phyloP scores from a whole-genome alignment of 1,139 yeast species.

The Magnusiomyces sp. region DNA sequence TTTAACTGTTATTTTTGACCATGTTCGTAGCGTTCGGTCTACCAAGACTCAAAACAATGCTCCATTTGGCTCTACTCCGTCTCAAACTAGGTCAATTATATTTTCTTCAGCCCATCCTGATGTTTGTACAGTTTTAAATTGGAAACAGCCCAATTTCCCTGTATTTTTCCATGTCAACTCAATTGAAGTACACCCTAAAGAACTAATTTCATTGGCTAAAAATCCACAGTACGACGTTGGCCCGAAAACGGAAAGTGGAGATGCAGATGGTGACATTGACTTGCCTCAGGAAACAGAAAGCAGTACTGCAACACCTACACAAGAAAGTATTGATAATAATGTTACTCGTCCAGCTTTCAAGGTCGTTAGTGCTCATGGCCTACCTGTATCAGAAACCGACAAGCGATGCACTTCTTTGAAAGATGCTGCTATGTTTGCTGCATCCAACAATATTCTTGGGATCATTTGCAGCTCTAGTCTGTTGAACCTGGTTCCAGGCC shows the following conservation, averaged over 20 bases:
- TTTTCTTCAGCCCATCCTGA: constrained; percentile 81
- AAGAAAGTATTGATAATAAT: neutral
- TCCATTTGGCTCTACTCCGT: constrained; percentile 15
- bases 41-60: constrained; percentile 13
- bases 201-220: constrained; percentile 24
- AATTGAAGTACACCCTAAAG: constrained; percentile 21
- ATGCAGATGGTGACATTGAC: constrained; percentile 11
- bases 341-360: constrained; percentile 4
- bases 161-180: constrained; percentile 72
- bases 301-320: neutral
- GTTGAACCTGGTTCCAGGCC: constrained; percentile 63
- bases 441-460: constrained; percentile 76
- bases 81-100: constrained; percentile 51
- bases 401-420: constrained; percentile 46
- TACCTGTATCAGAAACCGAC: constrained; percentile 31
- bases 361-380: constrained; percentile 32
- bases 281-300: constrained; percentile 16
- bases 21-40: constrained; percentile 41
- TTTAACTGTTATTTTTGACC: constrained; percentile 64
- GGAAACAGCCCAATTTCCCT: constrained; percentile 98
- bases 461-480: constrained; percentile 66
- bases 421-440: constrained; percentile 64
- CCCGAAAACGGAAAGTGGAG: neutral
- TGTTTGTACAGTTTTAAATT: constrained; percentile 84
- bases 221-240: constrained; percentile 20